phyloP scores from a whole-genome alignment of 106 monocot species.

The Dendrobium huoshanense region DNA sequence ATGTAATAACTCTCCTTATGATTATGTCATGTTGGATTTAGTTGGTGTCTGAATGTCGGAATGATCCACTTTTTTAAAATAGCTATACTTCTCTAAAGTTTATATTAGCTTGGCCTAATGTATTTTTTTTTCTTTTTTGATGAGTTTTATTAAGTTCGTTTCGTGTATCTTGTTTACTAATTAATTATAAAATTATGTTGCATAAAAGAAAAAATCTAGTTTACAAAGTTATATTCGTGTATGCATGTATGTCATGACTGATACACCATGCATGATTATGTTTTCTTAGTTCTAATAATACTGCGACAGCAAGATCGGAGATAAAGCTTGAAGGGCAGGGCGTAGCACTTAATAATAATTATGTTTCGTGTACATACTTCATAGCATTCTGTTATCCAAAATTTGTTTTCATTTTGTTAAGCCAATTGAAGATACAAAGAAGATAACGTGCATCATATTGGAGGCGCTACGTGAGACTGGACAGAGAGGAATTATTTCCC shows the following conservation, averaged over 20 bases:
- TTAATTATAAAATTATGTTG: too few relatives aligned
- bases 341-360: not conserved
- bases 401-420: conserved; percentile 20
- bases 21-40: too few relatives aligned
- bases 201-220: too few relatives aligned
- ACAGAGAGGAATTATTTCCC: conserved; percentile 83
- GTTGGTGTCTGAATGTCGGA: too few relatives aligned
- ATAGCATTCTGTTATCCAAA: not conserved
- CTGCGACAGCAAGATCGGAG: not conserved
- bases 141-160: not conserved
- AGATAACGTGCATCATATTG: conserved; percentile 55
- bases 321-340: not conserved
- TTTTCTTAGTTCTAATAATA: not conserved
- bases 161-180: not conserved
- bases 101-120: too few relatives aligned
- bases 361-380: not conserved
- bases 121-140: not conserved
- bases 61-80: too few relatives aligned
- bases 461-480: conserved; percentile 78
- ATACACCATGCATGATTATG: not conserved
- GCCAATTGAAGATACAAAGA: conserved; percentile 80
- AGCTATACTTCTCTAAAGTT: too few relatives aligned
- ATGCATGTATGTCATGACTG: not conserved
- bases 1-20: too few relatives aligned
- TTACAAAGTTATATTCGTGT: not conserved